Evolutionary conservation across 192 early-diverging fungal species (phyloP), one percentile per base, ranked within the genome.

Genomic region (Mortierella claussenii): DNA sequence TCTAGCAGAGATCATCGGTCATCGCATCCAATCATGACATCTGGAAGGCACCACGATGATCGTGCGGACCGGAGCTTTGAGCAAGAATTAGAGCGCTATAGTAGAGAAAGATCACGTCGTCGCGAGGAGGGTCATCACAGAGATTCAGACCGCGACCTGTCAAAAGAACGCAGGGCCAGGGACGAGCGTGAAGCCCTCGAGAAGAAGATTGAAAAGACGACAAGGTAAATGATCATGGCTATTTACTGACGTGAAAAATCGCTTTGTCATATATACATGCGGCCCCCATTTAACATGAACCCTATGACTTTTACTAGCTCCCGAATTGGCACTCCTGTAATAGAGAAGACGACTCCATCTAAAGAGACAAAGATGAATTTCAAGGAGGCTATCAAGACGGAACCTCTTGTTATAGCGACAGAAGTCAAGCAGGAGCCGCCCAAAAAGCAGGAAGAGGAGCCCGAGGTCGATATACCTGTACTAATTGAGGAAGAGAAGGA

Each of bases 401-500:
- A 37, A 30, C 10, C 58, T 18, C 26, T 36, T 0, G 17, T 45
- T 15, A 28, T 3, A 6, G 62, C 48, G 33, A 5, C 28, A 3
- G 58, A 70, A 4, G 17, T 30, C 26, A 75, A 78, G 23, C 32
- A 54, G 13, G 79, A 78, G 3, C 34, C 46, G 30, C 30, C 40
- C 31, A 65, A 54, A 21, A 50, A 69, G 23, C 28, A 58, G 36
- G 54, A 68, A 33, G 33, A 70, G 31, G 53, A 60, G 13, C 28
- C 37, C 3, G 70, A 76, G 17, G 43, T 75, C 21, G 50, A 68
- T 30, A 66, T 74, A 50, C 69, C 73, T 10, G 44, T 83, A 60
- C 53, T 79, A 27, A 59, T 79, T 21, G 87, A 90, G 59, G 79
- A 84, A 11, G 88, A 92, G 45, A 87, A 86, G 24, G 92, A 95